Conservation (phyloP, 2,329 filamentous ascomycete species). For the Trichophyton mentagrophytes region DNA sequence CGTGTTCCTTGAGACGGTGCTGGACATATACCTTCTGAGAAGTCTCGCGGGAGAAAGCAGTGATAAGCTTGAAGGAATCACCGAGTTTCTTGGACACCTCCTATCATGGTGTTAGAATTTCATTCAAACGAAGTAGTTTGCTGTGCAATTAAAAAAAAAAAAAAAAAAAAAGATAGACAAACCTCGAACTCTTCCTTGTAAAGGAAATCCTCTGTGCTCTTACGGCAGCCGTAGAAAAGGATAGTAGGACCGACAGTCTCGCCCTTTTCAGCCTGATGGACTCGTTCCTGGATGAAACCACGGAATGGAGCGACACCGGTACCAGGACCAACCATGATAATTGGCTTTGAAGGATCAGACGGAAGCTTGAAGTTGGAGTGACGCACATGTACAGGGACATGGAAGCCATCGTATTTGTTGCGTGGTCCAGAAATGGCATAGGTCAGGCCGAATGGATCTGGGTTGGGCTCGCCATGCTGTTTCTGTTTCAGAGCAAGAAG, state of each 20-base stretch:
- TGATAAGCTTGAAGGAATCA: conserved; percentile 80
- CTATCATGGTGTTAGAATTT: conserved; percentile 34
- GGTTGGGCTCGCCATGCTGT: conserved; percentile 69
- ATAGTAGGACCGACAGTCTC: conserved; percentile 75
- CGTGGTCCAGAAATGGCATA: conserved; percentile 81
- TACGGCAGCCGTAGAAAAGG: conserved; percentile 92
- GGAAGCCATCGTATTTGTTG: conserved; percentile 94
- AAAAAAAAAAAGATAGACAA: conserved; percentile 29
- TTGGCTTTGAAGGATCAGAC: conserved; percentile 81
- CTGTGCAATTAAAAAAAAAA: no score
- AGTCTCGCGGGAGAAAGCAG: conserved; percentile 84
- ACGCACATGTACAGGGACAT: conserved; percentile 87
- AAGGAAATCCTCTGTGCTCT: conserved; percentile 75
- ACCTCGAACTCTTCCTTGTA: conserved; percentile 90
- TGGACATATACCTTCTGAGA: conserved; percentile 93
- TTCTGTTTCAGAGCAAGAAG: conserved; percentile 90
- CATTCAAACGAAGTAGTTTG: not conserved
- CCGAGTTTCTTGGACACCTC: conserved; percentile 71
- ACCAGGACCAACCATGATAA: conserved; percentile 93
- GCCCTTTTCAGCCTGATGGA: conserved; percentile 66
- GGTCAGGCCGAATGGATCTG: conserved; percentile 63
- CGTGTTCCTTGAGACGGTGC: conserved; percentile 72
- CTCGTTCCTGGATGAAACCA: conserved; percentile 86
- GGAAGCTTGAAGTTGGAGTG: conserved; percentile 99
- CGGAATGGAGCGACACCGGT: conserved; percentile 92